phyloP scores from a whole-genome alignment of 2,329 filamentous ascomycete genomes.

The Mariannaea elegans region DNA sequence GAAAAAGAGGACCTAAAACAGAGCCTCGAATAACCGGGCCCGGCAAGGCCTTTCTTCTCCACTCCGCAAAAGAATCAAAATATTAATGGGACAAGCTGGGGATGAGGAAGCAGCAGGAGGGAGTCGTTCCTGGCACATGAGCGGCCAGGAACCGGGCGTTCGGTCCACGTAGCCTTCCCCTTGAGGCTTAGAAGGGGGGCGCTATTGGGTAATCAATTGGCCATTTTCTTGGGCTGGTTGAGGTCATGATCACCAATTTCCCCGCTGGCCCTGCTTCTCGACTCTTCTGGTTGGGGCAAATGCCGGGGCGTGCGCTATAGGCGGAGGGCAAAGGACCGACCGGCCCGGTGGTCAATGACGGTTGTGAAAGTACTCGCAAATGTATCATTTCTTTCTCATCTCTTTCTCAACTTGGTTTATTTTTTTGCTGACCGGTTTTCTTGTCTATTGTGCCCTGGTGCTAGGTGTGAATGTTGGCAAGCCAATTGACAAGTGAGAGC shows the following conservation, averaged over 20 bases:
- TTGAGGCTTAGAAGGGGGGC: conserved; percentile 40
- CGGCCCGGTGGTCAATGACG: conserved; percentile 34
- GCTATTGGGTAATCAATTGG: conserved; percentile 47
- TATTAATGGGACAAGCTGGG: conserved; percentile 12
- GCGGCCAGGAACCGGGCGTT: conserved; percentile 45
- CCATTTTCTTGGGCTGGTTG: conserved; percentile 37
- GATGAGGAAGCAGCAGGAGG: conserved; percentile 11
- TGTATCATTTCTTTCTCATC: background rate
- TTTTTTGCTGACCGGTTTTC: background rate
- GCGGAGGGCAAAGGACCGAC: conserved; percentile 25
- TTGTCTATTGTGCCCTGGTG: background rate
- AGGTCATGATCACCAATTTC: conserved; percentile 47
- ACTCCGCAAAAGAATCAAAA: conserved; percentile 18
- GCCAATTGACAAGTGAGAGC: background rate
- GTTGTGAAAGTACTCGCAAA: conserved; percentile 7
- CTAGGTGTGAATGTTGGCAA: background rate
- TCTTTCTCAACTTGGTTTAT: background rate
- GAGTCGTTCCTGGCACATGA: conserved; percentile 42
- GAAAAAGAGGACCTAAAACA: conserved; percentile 29
- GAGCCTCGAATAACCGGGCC: conserved; percentile 49
- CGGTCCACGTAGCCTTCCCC: conserved; percentile 40
- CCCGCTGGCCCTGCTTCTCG: conserved; percentile 35
- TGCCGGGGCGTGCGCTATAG: conserved; percentile 20
- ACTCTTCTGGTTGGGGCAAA: conserved; percentile 40
- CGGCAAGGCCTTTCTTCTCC: conserved; percentile 27